A percentile compares a stretch with the other conserved stretches of the same genome.
These are phyloP conservation scores for Aureobasidium lini DNA, from an alignment of 2,329 filamentous ascomycete genomes.

Conservation along the genomic window DNA sequence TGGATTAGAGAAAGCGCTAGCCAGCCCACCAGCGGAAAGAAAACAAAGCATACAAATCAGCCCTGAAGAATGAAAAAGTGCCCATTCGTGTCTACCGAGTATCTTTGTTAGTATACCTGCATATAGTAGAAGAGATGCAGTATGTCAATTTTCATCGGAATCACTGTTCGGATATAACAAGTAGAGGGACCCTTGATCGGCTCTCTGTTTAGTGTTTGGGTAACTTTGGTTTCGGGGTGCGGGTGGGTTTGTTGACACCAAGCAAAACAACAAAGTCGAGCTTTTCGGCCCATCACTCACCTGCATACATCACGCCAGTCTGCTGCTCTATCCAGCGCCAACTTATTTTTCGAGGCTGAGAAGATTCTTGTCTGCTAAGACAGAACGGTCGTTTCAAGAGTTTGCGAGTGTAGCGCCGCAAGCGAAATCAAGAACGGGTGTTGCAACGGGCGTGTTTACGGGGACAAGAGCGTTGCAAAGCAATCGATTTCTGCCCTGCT, in stretches of 20 bases:
- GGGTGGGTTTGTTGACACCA: constrained; percentile 13
- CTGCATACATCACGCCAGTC: constrained; percentile 9
- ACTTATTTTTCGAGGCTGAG: neutral
- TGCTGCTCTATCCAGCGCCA: constrained; percentile 3
- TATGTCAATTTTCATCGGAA: neutral
- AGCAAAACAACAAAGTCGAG: constrained; percentile 10
- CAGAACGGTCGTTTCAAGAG: neutral
- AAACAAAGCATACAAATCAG: constrained; percentile 3
- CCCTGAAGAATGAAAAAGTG: neutral
- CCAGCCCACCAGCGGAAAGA: neutral
- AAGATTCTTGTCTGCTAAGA: neutral
- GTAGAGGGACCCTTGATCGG: constrained; percentile 1
- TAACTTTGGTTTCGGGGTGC: constrained; percentile 8
- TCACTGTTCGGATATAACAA: neutral
- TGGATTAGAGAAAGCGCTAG: neutral
- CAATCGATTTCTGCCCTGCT: constrained; percentile 12
- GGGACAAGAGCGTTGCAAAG: constrained; percentile 9
- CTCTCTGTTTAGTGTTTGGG: neutral
- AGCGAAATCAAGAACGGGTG: constrained; percentile 12
- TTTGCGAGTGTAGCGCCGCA: neutral
- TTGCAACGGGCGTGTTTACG: constrained; percentile 12
- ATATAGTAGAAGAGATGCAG: neutral
- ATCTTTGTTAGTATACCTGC: too few relatives aligned
- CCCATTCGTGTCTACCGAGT: too few relatives aligned
- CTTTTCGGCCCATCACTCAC: constrained; percentile 9